Conservation (phyloP, 2,329 filamentous ascomycete genomes). For the Hyphodiscus sp. region DNA sequence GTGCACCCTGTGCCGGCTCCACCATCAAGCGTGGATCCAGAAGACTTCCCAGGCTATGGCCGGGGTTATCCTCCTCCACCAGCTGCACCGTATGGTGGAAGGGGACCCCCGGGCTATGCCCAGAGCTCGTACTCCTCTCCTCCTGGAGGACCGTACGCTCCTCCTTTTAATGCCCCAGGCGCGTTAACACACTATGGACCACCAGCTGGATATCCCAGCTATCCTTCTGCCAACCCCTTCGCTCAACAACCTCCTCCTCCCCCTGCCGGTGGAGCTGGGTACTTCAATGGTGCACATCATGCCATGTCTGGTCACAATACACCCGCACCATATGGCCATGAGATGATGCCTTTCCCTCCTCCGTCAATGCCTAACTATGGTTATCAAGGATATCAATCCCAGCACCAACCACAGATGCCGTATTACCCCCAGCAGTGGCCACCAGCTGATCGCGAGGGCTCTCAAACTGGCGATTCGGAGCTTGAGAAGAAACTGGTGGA, state of each 20-base stretch:
- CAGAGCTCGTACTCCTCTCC: constrained; percentile 25
- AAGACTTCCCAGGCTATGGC: constrained; percentile 52
- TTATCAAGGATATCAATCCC: constrained; percentile 19
- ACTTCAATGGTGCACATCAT: constrained; percentile 32
- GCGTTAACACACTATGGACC: constrained; percentile 27
- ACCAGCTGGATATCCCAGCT: constrained; percentile 17
- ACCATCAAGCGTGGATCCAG: constrained; percentile 58
- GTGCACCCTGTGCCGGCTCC: constrained; percentile 40
- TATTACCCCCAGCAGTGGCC: constrained; percentile 23
- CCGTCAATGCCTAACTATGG: constrained; percentile 23
- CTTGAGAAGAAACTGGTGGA: constrained; percentile 52
- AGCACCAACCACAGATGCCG: constrained; percentile 18
- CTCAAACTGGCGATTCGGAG: constrained; percentile 21
- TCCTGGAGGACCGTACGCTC: constrained; percentile 18
- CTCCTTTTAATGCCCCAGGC: constrained; percentile 26
- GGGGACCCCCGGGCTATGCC: constrained; percentile 26
- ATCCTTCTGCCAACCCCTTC: constrained; percentile 26
- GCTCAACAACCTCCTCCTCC: constrained; percentile 23
- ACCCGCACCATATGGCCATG: constrained; percentile 22
- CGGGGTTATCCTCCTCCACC: constrained; percentile 30
- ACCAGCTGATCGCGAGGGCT: constrained; percentile 15
- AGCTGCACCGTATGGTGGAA: constrained; percentile 22
- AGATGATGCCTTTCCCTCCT: constrained; percentile 29
- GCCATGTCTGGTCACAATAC: constrained; percentile 33
- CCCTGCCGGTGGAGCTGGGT: constrained; percentile 26